phyloP scores from a whole-genome alignment of 371 early-diverging fungal genomes.

The Mucor velutinosus region DNA sequence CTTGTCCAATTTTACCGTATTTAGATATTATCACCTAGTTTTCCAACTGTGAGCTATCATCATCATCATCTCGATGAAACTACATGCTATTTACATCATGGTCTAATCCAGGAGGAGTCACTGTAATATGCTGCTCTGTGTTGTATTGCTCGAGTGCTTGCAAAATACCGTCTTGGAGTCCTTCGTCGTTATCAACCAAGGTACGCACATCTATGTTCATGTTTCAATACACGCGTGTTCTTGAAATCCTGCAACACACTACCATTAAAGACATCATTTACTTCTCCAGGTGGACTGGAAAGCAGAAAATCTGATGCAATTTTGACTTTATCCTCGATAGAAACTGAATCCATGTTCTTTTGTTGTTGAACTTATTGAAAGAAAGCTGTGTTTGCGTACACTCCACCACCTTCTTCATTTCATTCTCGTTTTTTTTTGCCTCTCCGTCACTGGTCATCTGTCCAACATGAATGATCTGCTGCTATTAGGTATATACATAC shows the following conservation, averaged over 20 bases:
- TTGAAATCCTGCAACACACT: neutral
- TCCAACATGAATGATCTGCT: neutral
- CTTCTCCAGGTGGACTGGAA: constrained; percentile 94
- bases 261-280: constrained; percentile 96
- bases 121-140: constrained; percentile 78
- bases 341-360: constrained; percentile 18
- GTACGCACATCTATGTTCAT: constrained; percentile 79
- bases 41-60: neutral
- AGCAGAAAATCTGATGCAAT: constrained; percentile 83
- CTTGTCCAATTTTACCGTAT: constrained; percentile 64
- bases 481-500: neutral
- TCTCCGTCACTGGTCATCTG: neutral
- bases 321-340: constrained; percentile 68
- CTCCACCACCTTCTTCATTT: neutral
- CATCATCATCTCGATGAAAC: neutral
- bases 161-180: constrained; percentile 73
- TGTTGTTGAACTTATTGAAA: neutral
- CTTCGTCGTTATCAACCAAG: constrained; percentile 81
- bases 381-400: neutral
- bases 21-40: constrained; percentile 76
- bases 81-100: constrained; percentile 52
- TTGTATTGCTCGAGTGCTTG: constrained; percentile 82
- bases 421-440: neutral
- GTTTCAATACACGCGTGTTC: neutral
- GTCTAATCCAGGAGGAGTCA: constrained; percentile 64